These are phyloP conservation scores for Royoungia palumana DNA, from an alignment of 768 basidiomycete genomes.

Conservation along the genomic window DNA sequence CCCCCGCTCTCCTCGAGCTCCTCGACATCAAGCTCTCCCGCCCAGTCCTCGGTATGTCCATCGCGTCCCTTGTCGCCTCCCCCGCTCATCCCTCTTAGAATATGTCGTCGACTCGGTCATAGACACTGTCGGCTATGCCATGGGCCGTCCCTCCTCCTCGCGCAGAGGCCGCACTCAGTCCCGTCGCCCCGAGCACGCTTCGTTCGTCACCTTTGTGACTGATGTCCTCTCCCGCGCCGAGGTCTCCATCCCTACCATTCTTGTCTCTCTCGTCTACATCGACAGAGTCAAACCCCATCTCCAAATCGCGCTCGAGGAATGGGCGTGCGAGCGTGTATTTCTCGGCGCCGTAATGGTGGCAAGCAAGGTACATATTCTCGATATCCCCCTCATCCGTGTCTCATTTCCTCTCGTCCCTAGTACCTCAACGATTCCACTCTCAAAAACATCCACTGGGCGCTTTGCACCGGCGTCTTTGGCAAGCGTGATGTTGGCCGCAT, in stretches of 20 bases:
- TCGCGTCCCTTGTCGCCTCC: neutral
- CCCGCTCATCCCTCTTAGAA: conserved; percentile 39
- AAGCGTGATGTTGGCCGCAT: conserved; percentile 79
- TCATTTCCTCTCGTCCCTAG: conserved; percentile 31
- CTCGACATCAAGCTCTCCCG: conserved; percentile 60
- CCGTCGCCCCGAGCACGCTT: conserved; percentile 49
- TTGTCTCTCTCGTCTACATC: conserved; percentile 74
- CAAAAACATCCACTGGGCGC: conserved; percentile 88
- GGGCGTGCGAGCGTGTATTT: conserved; percentile 89
- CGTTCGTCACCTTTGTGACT: conserved; percentile 63
- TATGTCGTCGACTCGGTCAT: conserved; percentile 65
- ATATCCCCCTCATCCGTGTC: conserved; percentile 10
- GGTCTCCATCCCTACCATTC: conserved; percentile 63
- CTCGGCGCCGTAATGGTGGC: conserved; percentile 86
- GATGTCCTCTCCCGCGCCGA: conserved; percentile 72
- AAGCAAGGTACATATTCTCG: conserved; percentile 57
- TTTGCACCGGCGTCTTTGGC: conserved; percentile 80
- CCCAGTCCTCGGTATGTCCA: conserved; percentile 60
- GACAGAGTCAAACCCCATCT: conserved; percentile 74
- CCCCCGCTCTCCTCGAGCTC: conserved; percentile 64
- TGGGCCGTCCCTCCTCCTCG: conserved; percentile 62
- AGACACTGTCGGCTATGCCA: conserved; percentile 74
- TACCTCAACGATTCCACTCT: conserved; percentile 87
- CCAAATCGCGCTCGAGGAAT: conserved; percentile 77
- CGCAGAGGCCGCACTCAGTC: conserved; percentile 45